These are phyloP conservation scores for Mycena belliarum DNA, from an alignment of 768 basidiomycete genomes.

Conservation along the genomic window DNA sequence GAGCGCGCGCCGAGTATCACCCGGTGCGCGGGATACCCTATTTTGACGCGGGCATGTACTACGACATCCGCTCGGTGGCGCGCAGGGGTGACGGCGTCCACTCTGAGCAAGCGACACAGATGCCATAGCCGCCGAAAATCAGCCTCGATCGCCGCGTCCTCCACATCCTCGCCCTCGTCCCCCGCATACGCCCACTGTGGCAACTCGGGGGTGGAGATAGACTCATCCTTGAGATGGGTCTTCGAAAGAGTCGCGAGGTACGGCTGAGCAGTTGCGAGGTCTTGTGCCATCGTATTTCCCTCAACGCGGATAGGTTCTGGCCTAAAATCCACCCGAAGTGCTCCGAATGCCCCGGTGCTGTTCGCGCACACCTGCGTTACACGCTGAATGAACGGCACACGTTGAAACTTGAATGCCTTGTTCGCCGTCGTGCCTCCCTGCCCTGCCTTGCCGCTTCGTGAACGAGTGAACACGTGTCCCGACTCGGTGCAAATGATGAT, in stretches of 20 bases:
- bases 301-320: conserved; percentile 54
- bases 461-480: conserved; percentile 89
- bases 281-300: conserved; percentile 62
- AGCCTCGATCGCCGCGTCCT: conserved; percentile 37
- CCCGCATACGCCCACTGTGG: conserved; percentile 7
- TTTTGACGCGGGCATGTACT: conserved; percentile 43
- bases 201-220: not conserved
- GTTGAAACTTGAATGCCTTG: conserved; percentile 76
- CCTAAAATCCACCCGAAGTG: conserved; percentile 71
- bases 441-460: conserved; percentile 47
- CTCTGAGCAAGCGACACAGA: conserved; percentile 34
- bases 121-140: conserved; percentile 37
- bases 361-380: conserved; percentile 82
- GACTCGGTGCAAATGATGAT: conserved; percentile 93
- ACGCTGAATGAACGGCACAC: conserved; percentile 83
- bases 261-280: conserved; percentile 68
- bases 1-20: conserved; percentile 67
- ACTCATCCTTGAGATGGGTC: conserved; percentile 7
- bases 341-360: conserved; percentile 86
- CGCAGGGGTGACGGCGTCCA: conserved; percentile 28
- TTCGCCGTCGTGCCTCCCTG: conserved; percentile 25
- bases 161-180: conserved; percentile 36
- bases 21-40: conserved; percentile 62
- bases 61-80: conserved; percentile 65
- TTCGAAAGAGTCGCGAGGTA: conserved; percentile 39